These are phyloP conservation scores for Schwanniomyces sp. DNA, from an alignment of 805 yeast species.

Conservation along the genomic window DNA sequence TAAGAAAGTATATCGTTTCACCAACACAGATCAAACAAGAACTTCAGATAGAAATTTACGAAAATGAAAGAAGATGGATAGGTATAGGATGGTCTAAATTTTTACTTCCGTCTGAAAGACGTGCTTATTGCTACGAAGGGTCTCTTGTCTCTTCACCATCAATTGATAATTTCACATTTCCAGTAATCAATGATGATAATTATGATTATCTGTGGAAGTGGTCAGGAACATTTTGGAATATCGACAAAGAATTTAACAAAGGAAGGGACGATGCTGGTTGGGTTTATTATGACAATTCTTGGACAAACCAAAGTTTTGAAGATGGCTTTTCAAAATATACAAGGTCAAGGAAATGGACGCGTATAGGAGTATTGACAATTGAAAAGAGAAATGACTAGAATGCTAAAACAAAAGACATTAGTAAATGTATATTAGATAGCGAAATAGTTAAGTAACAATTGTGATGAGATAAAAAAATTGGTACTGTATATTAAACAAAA, in stretches of 20 bases:
- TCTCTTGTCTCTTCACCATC: slow-evolving; percentile 27
- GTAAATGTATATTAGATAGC: not conserved
- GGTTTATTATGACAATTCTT: slow-evolving; percentile 52
- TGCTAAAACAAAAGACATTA: not conserved
- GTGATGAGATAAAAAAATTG: not conserved
- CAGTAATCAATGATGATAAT: slow-evolving; percentile 36
- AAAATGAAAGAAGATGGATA: slow-evolving; percentile 62
- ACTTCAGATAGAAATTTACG: slow-evolving; percentile 50
- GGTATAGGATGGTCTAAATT: slow-evolving; percentile 59
- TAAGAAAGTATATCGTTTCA: slow-evolving; percentile 36
- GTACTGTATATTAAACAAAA: not conserved
- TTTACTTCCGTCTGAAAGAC: slow-evolving; percentile 52
- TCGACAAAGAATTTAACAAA: slow-evolving; percentile 42
- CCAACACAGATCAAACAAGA: slow-evolving; percentile 47
- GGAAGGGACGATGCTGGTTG: slow-evolving; percentile 47
- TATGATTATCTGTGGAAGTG: slow-evolving; percentile 53
- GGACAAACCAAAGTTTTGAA: slow-evolving; percentile 40
- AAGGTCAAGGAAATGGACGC: slow-evolving; percentile 50
- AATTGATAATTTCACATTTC: slow-evolving; percentile 45
- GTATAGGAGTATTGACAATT: slow-evolving; percentile 41
- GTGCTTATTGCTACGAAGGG: slow-evolving; percentile 46
- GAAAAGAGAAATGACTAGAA: slow-evolving; percentile 14
- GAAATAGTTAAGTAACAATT: not conserved
- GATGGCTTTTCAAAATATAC: slow-evolving; percentile 55
- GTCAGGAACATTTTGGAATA: slow-evolving; percentile 53